These are phyloP conservation scores for Nakazawaea holstii DNA, from an alignment of 805 yeast species.

Conservation along the genomic window DNA sequence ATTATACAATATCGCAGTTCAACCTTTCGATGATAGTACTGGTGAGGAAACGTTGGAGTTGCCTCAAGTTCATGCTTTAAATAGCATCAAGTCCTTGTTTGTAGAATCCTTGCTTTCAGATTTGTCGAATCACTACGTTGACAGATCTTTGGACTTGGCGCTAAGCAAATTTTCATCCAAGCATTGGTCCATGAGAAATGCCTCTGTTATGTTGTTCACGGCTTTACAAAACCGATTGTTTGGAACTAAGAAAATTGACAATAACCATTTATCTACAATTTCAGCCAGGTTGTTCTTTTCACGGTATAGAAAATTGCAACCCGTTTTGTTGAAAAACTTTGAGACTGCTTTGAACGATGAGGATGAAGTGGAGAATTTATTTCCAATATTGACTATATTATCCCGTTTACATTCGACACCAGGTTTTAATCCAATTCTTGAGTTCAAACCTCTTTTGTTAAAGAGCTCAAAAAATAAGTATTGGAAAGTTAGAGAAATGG, in stretches of 20 bases:
- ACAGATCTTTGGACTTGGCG: constrained; percentile 54
- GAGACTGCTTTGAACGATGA: constrained; percentile 22
- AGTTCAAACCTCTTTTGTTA: constrained; percentile 44
- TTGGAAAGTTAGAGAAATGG: constrained; percentile 89
- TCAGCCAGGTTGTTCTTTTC: constrained; percentile 70
- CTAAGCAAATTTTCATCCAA: constrained; percentile 57
- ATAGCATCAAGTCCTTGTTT: constrained; percentile 72
- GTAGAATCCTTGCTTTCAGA: constrained; percentile 63
- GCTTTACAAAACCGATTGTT: constrained; percentile 77
- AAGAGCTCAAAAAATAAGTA: constrained; percentile 43
- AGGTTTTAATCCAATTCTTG: constrained; percentile 45
- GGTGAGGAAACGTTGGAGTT: constrained; percentile 58
- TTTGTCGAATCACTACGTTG: constrained; percentile 44
- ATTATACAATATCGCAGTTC: constrained; percentile 49
- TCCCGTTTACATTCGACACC: constrained; percentile 61
- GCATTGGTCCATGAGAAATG: constrained; percentile 84
- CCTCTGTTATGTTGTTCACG: constrained; percentile 90
- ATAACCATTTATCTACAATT: constrained; percentile 29
- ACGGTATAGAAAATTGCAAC: constrained; percentile 49
- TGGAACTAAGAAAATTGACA: constrained; percentile 46
- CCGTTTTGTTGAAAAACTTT: constrained; percentile 41
- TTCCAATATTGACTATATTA: constrained; percentile 71
- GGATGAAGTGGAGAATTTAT: constrained; percentile 51
- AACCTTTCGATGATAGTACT: constrained; percentile 39
- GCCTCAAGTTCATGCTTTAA: constrained; percentile 93